Conservation (phyloP, 202 grass and related monocot genomes). For the Schoenoplectus triqueter region DNA sequence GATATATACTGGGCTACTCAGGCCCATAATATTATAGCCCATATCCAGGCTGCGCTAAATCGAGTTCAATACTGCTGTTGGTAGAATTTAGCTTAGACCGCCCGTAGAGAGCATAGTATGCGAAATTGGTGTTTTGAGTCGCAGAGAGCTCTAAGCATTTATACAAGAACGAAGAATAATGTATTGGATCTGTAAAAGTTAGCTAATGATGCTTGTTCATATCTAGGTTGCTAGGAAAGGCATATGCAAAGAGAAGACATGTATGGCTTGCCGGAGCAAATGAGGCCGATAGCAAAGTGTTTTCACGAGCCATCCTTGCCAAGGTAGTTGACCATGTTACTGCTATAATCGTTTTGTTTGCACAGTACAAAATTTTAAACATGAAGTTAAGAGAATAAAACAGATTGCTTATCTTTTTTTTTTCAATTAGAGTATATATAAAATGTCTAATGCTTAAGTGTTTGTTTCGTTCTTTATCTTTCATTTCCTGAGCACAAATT, state of each 20-base stretch:
- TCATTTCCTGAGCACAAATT: background rate
- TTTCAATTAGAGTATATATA: background rate
- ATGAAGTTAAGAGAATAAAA: constrained; percentile 19
- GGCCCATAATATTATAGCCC: constrained; percentile 7
- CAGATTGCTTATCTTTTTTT: background rate
- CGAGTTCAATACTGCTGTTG: background rate
- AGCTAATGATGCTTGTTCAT: background rate
- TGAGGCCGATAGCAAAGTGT: constrained; percentile 78
- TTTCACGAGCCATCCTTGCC: constrained; percentile 88
- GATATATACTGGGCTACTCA: background rate
- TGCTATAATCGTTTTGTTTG: too few relatives aligned
- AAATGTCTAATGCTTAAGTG: background rate
- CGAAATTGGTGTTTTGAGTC: background rate
- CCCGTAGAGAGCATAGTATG: too few relatives aligned
- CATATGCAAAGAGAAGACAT: constrained; percentile 57
- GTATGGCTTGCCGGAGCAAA: constrained; percentile 79
- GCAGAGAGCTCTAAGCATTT: background rate
- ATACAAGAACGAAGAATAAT: background rate
- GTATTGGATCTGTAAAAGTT: background rate
- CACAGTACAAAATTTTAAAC: too few relatives aligned
- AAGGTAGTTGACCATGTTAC: constrained; percentile 45
- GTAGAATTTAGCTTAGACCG: too few relatives aligned
- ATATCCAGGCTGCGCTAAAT: background rate
- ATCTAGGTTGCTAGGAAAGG: constrained; percentile 74
- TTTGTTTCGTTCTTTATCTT: background rate